A percentile compares a stretch with the other conserved stretches of the same genome.
phyloP scores from a whole-genome alignment of 305 asterid species.

The Salvia sclarea region DNA sequence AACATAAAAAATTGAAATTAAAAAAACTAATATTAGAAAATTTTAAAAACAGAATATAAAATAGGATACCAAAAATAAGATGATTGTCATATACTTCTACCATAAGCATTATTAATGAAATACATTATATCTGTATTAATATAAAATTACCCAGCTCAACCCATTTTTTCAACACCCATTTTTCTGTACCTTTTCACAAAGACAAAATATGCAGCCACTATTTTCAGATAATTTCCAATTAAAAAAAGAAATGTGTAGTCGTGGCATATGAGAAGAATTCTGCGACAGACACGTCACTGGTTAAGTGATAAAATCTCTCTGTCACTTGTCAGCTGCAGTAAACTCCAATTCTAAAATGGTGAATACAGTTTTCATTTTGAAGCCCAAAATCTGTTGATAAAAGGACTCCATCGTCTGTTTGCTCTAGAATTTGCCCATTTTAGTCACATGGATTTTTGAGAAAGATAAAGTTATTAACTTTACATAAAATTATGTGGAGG shows the following conservation, averaged over 20 bases:
- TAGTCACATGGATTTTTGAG: neutral
- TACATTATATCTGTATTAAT: too few species aligned
- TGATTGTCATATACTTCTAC: too few species aligned
- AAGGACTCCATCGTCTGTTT: neutral
- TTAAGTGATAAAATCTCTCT: neutral
- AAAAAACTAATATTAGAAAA: too few species aligned
- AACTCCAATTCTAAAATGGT: neutral
- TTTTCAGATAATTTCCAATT: too few species aligned
- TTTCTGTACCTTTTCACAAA: neutral
- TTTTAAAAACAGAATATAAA: too few species aligned
- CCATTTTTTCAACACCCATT: too few species aligned
- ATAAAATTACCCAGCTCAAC: too few species aligned
- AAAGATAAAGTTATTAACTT: neutral
- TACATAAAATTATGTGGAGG: neutral
- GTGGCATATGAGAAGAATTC: neutral
- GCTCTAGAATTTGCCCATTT: neutral
- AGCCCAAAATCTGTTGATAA: neutral
- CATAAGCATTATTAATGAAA: too few species aligned
- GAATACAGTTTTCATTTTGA: neutral
- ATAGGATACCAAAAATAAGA: too few species aligned
- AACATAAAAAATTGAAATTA: too few species aligned
- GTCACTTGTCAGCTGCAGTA: conserved; percentile 11
- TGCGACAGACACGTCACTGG: neutral
- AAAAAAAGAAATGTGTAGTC: neutral
- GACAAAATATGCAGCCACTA: too few species aligned